Conservation (phyloP, 257 asterid genomes). For the Cruciata laevipes region DNA sequence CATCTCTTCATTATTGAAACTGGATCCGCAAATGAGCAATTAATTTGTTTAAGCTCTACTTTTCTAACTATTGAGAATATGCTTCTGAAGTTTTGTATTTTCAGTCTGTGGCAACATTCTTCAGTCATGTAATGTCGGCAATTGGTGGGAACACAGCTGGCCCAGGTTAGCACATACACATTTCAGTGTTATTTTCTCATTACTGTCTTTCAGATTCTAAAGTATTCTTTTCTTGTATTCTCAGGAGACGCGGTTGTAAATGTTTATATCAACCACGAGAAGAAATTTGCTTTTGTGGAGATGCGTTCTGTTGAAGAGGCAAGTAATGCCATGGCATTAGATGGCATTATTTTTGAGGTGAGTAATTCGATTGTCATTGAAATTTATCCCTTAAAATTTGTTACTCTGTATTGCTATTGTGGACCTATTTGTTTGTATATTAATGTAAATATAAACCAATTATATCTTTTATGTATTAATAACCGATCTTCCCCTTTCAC, state of each 20-base stretch:
- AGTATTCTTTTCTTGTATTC: constrained; percentile 2
- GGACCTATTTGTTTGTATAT: background rate
- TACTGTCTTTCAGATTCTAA: background rate
- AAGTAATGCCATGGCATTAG: constrained; percentile 96
- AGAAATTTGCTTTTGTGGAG: constrained; percentile 94
- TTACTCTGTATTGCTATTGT: background rate
- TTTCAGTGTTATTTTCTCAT: background rate
- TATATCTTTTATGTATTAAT: background rate
- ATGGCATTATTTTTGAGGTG: constrained; percentile 97
- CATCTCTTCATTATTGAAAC: background rate
- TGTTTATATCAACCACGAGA: constrained; percentile 91
- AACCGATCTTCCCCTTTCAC: constrained; percentile 16
- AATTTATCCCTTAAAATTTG: background rate
- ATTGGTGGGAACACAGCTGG: constrained; percentile 98
- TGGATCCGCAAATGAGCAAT: background rate
- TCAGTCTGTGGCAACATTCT: constrained; percentile 95
- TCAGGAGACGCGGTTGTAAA: constrained; percentile 98
- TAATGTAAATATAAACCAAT: too few relatives aligned
- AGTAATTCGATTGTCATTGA: background rate
- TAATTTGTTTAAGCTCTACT: background rate
- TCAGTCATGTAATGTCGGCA: constrained; percentile 95
- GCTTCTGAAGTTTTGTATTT: background rate
- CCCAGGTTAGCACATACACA: constrained; percentile 53
- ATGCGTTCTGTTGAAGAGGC: constrained; percentile 99
- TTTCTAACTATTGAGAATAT: background rate